Percentiles rank a stretch among this genome's conserved stretches.
These are phyloP conservation scores for Phytophthora pistaciae DNA, from an alignment of 352 stramenopile genomes.

Conservation along the genomic window DNA sequence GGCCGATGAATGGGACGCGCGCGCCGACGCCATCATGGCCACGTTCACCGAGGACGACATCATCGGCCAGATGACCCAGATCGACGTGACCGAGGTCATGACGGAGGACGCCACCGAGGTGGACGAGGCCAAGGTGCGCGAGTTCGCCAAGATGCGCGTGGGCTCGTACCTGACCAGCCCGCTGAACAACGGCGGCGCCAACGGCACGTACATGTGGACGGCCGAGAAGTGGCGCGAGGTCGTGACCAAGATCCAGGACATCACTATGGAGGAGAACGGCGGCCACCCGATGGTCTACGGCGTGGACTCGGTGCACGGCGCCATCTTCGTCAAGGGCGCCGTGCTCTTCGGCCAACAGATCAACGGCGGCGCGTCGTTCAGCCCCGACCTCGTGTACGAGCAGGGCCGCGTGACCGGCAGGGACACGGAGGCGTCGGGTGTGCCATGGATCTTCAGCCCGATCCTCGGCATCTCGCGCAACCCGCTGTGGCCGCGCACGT, in stretches of 20 bases:
- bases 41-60: neutral
- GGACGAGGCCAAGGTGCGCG: constrained; percentile 66
- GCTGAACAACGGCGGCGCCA: constrained; percentile 27
- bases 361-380: constrained; percentile 91
- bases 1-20: neutral
- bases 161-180: constrained; percentile 91
- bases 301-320: constrained; percentile 92
- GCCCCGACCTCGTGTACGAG: constrained; percentile 74
- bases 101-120: constrained; percentile 54
- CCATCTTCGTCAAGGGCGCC: constrained; percentile 86
- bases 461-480: constrained; percentile 88
- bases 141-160: constrained; percentile 79
- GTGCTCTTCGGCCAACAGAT: constrained; percentile 91
- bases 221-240: constrained; percentile 71
- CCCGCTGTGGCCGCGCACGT: constrained; percentile 88
- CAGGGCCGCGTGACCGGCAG: constrained; percentile 78
- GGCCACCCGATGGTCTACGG: constrained; percentile 85
- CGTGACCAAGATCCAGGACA: constrained; percentile 80
- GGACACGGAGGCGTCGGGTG: constrained; percentile 88
- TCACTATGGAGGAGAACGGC: constrained; percentile 70
- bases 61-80: constrained; percentile 91
- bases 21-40: neutral
- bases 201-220: constrained; percentile 55
- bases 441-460: constrained; percentile 92
- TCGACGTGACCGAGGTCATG: constrained; percentile 72